phyloP scores from a whole-genome alignment of 2,329 filamentous ascomycete genomes.

The Trichoderma sp. region DNA sequence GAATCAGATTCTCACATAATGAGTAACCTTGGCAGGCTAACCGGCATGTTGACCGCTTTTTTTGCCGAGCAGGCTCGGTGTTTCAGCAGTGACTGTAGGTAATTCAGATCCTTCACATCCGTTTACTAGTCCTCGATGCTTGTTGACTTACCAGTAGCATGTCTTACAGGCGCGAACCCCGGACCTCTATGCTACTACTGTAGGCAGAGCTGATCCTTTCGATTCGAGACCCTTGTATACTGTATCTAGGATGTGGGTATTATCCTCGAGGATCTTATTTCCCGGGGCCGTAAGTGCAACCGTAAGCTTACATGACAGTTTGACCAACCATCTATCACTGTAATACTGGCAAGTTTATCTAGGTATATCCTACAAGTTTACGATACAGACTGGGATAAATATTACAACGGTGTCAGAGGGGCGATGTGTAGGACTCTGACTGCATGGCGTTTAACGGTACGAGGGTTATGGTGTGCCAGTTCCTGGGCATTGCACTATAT shows the following conservation, averaged over 20 bases:
- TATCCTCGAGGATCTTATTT: slow-evolving; percentile 42
- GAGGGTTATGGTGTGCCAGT: background rate
- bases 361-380: background rate
- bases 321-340: slow-evolving; percentile 32
- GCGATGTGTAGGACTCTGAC: background rate
- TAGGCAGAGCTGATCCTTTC: slow-evolving; percentile 49
- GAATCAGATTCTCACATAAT: background rate
- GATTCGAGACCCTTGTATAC: slow-evolving; percentile 53
- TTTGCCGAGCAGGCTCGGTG: background rate
- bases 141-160: background rate
- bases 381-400: background rate
- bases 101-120: background rate
- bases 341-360: background rate
- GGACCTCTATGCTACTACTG: slow-evolving; percentile 37
- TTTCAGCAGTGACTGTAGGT: background rate
- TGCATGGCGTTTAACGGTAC: background rate
- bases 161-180: background rate
- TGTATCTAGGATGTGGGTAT: slow-evolving; percentile 50
- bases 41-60: background rate
- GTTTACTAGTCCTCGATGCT: background rate
- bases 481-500: background rate
- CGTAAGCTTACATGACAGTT: slow-evolving; percentile 38
- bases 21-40: background rate
- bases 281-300: slow-evolving; percentile 49
- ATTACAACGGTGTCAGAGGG: background rate